Percentiles rank a stretch among this genome's conserved stretches.
phyloP scores from a whole-genome alignment of 192 early-diverging fungal species.

The Backusella australiensis region DNA sequence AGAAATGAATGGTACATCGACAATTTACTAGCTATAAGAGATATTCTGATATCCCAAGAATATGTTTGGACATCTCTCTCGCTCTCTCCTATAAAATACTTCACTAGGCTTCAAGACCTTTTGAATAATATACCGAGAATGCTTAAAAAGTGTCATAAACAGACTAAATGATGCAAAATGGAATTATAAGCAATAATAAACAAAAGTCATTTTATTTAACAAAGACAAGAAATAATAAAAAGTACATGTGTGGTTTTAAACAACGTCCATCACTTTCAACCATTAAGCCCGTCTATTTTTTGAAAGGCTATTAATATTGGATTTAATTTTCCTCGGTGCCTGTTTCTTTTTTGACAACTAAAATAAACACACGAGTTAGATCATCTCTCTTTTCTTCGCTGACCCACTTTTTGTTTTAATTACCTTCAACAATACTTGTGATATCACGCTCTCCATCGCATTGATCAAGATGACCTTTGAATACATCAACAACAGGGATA shows the following conservation, averaged over 20 bases:
- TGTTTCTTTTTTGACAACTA: neutral
- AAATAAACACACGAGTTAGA: neutral
- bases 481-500: constrained; percentile 35
- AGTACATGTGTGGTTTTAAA: neutral
- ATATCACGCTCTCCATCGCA: constrained; percentile 15
- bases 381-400: neutral
- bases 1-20: no score
- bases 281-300: no score
- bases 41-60: no score
- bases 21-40: no score
- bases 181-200: no score
- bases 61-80: no score
- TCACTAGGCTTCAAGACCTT: no score
- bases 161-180: neutral
- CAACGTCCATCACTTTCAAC: neutral
- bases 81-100: no score
- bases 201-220: neutral
- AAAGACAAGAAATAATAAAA: no score
- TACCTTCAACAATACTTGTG: constrained; percentile 33
- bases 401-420: neutral
- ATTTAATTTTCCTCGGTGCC: neutral
- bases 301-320: no score
- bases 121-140: no score
- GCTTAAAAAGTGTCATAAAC: no score
- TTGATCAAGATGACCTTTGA: constrained; percentile 17